Conservation (phyloP, 306 rosid species). For the Herpetospermum pedunculosum region DNA sequence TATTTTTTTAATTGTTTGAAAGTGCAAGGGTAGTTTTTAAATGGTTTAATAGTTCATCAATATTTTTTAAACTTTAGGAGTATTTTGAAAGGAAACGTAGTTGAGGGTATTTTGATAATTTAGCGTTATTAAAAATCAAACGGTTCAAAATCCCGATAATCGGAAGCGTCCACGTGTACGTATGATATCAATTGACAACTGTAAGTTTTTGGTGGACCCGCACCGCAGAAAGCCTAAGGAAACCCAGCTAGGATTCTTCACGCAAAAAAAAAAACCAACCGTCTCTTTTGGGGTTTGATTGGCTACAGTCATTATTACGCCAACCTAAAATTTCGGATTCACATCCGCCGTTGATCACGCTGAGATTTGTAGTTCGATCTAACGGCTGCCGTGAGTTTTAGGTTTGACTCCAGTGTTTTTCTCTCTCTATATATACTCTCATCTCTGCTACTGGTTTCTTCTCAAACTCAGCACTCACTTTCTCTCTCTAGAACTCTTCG, state of each 20-base stretch:
- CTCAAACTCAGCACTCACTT: not conserved
- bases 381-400: not conserved
- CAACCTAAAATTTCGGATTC: not conserved
- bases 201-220: not conserved
- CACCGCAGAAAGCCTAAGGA: not conserved
- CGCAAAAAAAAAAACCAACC: not conserved
- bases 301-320: not conserved
- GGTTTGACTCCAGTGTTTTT: not conserved
- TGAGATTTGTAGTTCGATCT: not conserved
- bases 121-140: not conserved
- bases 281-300: not conserved
- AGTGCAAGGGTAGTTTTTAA: no score
- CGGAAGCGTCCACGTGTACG: not conserved
- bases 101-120: no score
- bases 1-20: no score
- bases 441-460: not conserved
- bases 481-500: constrained; percentile 6
- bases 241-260: not conserved
- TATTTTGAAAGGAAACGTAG: no score
- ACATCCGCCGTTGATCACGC: not conserved
- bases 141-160: not conserved
- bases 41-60: no score
- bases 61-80: no score
- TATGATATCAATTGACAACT: not conserved
- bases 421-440: not conserved